Evolutionary conservation across 306 rosid species (phyloP), one percentile per base, ranked within the genome.

Genomic region (Fragaria iinumae): DNA sequence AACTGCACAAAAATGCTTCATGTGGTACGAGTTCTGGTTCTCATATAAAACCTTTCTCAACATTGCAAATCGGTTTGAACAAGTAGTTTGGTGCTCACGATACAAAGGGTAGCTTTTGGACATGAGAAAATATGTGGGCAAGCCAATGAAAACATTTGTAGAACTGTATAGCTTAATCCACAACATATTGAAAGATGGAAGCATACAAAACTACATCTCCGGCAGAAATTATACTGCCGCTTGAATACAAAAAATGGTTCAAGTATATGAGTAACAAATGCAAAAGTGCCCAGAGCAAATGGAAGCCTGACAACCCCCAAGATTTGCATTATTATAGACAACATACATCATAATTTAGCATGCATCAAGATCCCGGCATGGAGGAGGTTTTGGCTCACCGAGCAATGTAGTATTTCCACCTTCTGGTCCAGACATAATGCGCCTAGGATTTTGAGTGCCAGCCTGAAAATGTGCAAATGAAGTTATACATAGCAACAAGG

Each of bases 391-490:
- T 3, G 99, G 98, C 60, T 89, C 90, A 38, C 93, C 13, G 21
- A 92, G 83, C 82, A 96, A 85, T 11, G 93, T 88, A 23, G 96
- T 91, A 56, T 96, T 96, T 80, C 99, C 99, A 70, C 99, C 99
- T 89, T 91, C 99, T 49, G 99, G 99, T 81, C 98, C 99, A 44
- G 93, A 2, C 80, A 0, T 89, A n/a, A 84, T 89, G 38, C 97
- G 91, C 12, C 47, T 67, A 6, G 97, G 91, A 75, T 96, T 96
- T 81, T 92, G 99, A 57, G 98, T 96, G 76, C 99, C 99, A 0
- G 21, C 93, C 99, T 96, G 86, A 34, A 80, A 87, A 71, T 20
- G 23, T 1, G 29, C 48, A 1, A 57, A 12, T 32, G 17, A 64
- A 25, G 18, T 64, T 13, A 59, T 38, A 73, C 49, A 25, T 48